These are phyloP conservation scores for Phytophthora syringae DNA, from an alignment of 352 stramenopile species.

Conservation along the genomic window DNA sequence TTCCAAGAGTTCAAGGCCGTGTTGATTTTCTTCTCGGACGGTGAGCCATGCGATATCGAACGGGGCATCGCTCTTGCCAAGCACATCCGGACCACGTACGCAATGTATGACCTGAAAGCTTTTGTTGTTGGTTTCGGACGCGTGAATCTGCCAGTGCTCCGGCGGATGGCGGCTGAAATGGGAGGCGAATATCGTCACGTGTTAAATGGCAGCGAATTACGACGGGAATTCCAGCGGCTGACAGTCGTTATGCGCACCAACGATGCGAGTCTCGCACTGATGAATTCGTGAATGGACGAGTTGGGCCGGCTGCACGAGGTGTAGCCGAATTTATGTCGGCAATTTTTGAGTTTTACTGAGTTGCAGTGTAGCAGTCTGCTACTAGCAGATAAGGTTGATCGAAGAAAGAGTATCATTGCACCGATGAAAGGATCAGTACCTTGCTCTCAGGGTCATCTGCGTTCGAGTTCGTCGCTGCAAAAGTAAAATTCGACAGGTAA, in stretches of 20 bases:
- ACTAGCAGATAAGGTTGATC: not conserved
- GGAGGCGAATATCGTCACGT: constrained; percentile 55
- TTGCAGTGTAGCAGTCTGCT: too few relatives aligned
- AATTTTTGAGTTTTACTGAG: too few relatives aligned
- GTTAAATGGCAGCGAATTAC: constrained; percentile 32
- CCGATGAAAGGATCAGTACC: too few relatives aligned
- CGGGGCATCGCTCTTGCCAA: constrained; percentile 45
- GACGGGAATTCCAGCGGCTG: constrained; percentile 39
- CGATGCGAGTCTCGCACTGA: constrained; percentile 38
- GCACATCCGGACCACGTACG: constrained; percentile 56
- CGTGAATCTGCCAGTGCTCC: constrained; percentile 56
- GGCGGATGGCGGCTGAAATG: constrained; percentile 51
- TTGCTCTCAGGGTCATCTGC: too few relatives aligned
- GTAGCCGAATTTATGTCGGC: too few relatives aligned
- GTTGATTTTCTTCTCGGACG: constrained; percentile 36
- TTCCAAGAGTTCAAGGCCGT: constrained; percentile 53
- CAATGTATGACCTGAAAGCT: constrained; percentile 56
- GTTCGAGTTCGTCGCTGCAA: too few relatives aligned
- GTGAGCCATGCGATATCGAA: constrained; percentile 35
- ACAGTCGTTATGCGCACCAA: constrained; percentile 29
- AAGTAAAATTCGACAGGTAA: too few relatives aligned
- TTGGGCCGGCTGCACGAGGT: not conserved
- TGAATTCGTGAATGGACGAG: not conserved
- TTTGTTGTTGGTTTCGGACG: constrained; percentile 73
- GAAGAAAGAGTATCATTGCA: not conserved